Evolutionary conservation across 108 stramenopile species (phyloP).

Genomic region (Conticribra guillardii): DNA sequence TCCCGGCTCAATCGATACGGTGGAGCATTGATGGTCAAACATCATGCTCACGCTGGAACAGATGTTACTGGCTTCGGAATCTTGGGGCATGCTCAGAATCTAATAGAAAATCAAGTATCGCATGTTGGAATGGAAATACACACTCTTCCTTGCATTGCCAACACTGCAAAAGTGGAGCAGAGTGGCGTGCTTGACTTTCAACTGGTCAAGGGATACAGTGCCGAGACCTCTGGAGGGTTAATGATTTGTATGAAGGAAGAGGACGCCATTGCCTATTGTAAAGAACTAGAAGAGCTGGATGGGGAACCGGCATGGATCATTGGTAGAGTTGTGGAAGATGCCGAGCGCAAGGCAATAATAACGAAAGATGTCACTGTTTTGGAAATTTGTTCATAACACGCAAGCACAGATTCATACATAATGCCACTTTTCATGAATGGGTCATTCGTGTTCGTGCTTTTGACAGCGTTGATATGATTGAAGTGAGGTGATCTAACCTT

Average conservation of each 20-base stretch:
- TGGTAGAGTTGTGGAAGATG: constrained; percentile 60
- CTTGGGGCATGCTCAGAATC: constrained; percentile 85
- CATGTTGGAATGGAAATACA: constrained; percentile 76
- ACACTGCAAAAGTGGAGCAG: constrained; percentile 62
- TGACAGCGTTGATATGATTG: too few species aligned
- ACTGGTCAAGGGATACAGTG: constrained; percentile 70
- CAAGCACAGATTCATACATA: too few species aligned
- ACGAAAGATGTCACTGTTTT: constrained; percentile 56
- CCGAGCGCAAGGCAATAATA: constrained; percentile 69
- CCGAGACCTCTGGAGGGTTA: constrained; percentile 87
- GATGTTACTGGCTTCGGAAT: constrained; percentile 92
- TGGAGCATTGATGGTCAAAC: constrained; percentile 66
- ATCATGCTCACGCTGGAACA: constrained; percentile 74
- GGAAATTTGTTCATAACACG: too few species aligned
- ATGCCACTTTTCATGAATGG: too few species aligned
- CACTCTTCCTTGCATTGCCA: constrained; percentile 76
- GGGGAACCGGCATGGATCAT: constrained; percentile 80
- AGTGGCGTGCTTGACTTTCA: constrained; percentile 72
- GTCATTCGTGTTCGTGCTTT: too few species aligned
- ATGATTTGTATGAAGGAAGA: constrained; percentile 75
- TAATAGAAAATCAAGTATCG: constrained; percentile 76
- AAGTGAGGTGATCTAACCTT: constrained; percentile 10
- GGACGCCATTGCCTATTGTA: constrained; percentile 60
- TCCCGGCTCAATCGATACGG: constrained; percentile 73
- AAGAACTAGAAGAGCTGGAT: constrained; percentile 71